Evolutionary conservation across 1,139 yeast species (phyloP).

Genomic region (Saccharomycopsis phalli): DNA sequence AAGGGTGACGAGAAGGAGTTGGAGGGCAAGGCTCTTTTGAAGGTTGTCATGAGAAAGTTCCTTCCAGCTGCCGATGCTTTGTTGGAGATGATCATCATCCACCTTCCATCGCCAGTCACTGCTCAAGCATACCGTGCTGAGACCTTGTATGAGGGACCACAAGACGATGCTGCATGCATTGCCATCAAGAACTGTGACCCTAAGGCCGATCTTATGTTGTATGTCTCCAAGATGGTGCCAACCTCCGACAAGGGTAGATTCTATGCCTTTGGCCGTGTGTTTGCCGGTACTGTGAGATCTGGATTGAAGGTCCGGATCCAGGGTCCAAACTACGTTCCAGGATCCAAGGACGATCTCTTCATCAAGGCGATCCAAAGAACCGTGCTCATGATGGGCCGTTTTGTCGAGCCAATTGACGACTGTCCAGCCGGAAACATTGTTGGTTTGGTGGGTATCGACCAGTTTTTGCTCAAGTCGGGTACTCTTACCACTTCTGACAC

Average conservation of each 20-base stretch:
- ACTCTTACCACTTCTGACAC: slow-evolving; percentile 94
- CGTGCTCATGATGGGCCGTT: slow-evolving; percentile 99
- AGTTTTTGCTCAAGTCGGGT: slow-evolving; percentile 99
- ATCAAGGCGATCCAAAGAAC: slow-evolving; percentile 98
- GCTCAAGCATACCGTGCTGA: slow-evolving; percentile 99
- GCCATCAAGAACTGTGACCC: slow-evolving; percentile 99
- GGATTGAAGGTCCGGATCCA: slow-evolving; percentile 99
- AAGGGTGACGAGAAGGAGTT: slow-evolving; percentile 94
- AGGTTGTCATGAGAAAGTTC: slow-evolving; percentile 99
- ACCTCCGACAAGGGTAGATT: slow-evolving; percentile 99
- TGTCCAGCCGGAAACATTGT: slow-evolving; percentile 99
- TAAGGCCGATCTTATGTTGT: slow-evolving; percentile 95
- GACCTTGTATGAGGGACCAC: slow-evolving; percentile 98
- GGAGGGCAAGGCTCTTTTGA: slow-evolving; percentile 97
- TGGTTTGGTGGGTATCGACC: slow-evolving; percentile 99
- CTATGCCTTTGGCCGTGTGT: slow-evolving; percentile 99
- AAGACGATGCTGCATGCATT: slow-evolving; percentile 83
- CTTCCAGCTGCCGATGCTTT: slow-evolving; percentile 99
- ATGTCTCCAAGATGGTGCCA: slow-evolving; percentile 99
- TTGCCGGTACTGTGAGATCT: slow-evolving; percentile 98
- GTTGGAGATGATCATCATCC: slow-evolving; percentile 97
- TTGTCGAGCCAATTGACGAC: slow-evolving; percentile 96
- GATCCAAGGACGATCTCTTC: slow-evolving; percentile 97
- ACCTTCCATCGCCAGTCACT: slow-evolving; percentile 99
- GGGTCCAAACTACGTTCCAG: slow-evolving; percentile 99